These are phyloP conservation scores for Penicillium canescens DNA, from an alignment of 495 filamentous ascomycete genomes.

Conservation along the genomic window DNA sequence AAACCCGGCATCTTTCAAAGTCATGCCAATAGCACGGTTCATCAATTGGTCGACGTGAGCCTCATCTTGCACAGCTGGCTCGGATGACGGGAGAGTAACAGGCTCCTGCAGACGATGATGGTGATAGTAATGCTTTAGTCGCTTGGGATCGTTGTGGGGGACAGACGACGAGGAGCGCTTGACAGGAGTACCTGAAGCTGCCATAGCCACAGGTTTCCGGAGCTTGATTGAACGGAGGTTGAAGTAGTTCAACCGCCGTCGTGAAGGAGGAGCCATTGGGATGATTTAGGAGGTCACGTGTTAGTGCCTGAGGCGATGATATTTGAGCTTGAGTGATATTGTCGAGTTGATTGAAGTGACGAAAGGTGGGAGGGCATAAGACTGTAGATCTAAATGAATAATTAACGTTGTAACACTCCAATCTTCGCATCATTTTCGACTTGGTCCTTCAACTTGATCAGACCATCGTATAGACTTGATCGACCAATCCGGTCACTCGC, in stretches of 20 bases:
- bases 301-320: too few relatives aligned
- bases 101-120: slow-evolving; percentile 48
- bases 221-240: not conserved
- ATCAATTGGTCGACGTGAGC: slow-evolving; percentile 53
- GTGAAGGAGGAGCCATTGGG: too few relatives aligned
- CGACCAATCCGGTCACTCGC: slow-evolving; percentile 38
- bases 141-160: slow-evolving; percentile 35
- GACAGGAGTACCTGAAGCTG: slow-evolving; percentile 30
- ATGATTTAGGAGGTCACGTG: too few relatives aligned
- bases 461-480: not conserved
- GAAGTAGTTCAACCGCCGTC: not conserved
- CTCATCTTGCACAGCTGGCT: slow-evolving; percentile 38
- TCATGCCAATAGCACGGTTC: slow-evolving; percentile 54
- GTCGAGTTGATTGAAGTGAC: too few relatives aligned
- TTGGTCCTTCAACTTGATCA: too few relatives aligned
- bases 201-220: slow-evolving; percentile 26
- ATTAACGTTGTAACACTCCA: too few relatives aligned
- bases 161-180: slow-evolving; percentile 45
- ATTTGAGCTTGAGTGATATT: too few relatives aligned
- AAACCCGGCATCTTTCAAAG: slow-evolving; percentile 58
- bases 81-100: slow-evolving; percentile 20
- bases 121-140: slow-evolving; percentile 47
- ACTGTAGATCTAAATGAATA: too few relatives aligned
- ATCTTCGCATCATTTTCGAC: too few relatives aligned
- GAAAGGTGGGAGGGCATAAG: too few relatives aligned